Evolutionary conservation across 305 asterid species (phyloP), one percentile per base, ranked within the genome.

Genomic region (Solanum hybrid): DNA sequence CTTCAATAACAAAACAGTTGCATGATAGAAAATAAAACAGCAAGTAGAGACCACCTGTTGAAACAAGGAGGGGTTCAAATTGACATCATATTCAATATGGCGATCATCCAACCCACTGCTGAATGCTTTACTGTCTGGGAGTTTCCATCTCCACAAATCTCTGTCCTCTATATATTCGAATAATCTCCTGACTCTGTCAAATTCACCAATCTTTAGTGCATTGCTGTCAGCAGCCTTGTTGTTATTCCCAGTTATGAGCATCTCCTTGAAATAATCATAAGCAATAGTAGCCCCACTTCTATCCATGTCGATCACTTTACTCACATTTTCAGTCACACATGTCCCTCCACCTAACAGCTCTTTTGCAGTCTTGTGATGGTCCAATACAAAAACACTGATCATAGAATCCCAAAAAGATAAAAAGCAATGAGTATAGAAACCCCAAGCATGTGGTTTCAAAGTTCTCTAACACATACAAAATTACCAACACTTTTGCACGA

Each of bases 231-330:
- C 90, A 51, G 78, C 78, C 28, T 67, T 77, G 46, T 86, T 91
- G 26, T 33, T 37, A 35, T 90, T 92, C 90, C 91, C 92, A 29
- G 87, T 74, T 40, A 92, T 89, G 90, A 97, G 96, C 93, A 94
- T 95, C 86, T 92, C 95, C 93, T 90, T 94, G 95, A 97, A 97
- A 94, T 96, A 97, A 93, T 96, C 98, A 93, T 91, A 94, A 90
- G 98, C 96, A 88, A 97, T 95, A 90, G 99, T 95, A 86, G 99
- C 99, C 69, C 97, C 99, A 93, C 98, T 96, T 92, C 98, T 95
- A 89, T 93, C 93, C 95, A 96, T 94, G 92, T 97, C 99, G 16
- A 97, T 94, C 87, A 95, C 95, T 93, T 93, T 95, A 57, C 88
- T 90, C 92, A 95, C 94, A 90, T 96, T 96, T 78, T 94, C 96